These are phyloP conservation scores for Isabelozyma pseudorhagii DNA, from an alignment of 805 yeast genomes.

Conservation along the genomic window DNA sequence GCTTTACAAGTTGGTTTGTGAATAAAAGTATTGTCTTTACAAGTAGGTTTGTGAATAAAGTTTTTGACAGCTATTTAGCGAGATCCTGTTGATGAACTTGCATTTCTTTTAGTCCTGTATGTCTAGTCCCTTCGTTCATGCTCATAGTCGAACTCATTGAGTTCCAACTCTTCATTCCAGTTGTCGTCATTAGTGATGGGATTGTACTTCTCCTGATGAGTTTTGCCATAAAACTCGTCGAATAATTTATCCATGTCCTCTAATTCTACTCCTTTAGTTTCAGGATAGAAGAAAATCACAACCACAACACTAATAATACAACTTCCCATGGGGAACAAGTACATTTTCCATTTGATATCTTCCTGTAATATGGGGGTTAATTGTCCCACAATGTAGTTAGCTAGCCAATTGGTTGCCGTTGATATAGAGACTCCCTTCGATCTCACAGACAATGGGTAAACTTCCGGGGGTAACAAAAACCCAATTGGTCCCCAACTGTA, in stretches of 20 bases:
- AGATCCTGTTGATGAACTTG: too few species aligned
- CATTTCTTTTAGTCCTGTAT: too few species aligned
- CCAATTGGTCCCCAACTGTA: conserved; percentile 48
- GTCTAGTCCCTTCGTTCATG: neutral
- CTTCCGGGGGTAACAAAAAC: conserved; percentile 43
- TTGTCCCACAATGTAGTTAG: conserved; percentile 44
- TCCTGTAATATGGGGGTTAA: conserved; percentile 41
- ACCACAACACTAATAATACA: conserved; percentile 33
- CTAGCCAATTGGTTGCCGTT: conserved; percentile 45
- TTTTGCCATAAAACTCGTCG: conserved; percentile 25
- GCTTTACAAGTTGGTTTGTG: too few species aligned
- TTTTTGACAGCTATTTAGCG: too few species aligned
- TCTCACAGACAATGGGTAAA: conserved; percentile 40
- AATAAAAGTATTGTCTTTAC: too few species aligned
- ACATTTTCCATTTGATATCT: conserved; percentile 38
- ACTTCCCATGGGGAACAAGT: conserved; percentile 37
- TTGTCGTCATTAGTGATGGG: neutral
- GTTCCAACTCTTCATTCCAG: conserved; percentile 12
- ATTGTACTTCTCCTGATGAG: neutral
- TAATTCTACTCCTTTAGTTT: conserved; percentile 43
- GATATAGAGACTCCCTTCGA: conserved; percentile 44
- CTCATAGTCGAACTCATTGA: conserved; percentile 23
- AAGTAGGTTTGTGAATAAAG: too few species aligned
- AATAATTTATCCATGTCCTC: conserved; percentile 41
- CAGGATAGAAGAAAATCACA: conserved; percentile 38